Evolutionary conservation across 2,329 filamentous ascomycete genomes (phyloP).

Genomic region (Fusarium armeniacum): DNA sequence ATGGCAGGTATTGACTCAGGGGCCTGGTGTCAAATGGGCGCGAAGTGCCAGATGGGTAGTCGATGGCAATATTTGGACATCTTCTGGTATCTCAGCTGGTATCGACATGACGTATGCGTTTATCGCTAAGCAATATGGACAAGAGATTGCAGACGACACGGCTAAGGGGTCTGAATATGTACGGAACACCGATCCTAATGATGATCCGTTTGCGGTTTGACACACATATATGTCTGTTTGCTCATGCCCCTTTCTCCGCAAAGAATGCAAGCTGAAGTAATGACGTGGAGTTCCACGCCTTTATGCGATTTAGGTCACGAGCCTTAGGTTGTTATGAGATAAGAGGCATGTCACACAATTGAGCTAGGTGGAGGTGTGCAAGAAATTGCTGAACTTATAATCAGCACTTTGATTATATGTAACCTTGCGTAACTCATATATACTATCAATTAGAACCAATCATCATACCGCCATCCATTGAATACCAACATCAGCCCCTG

Average conservation of each 20-base stretch:
- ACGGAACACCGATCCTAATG: slow-evolving; percentile 62
- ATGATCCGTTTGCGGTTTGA: slow-evolving; percentile 67
- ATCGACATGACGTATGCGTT: slow-evolving; percentile 58
- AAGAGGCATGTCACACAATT: neutral
- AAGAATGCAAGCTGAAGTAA: neutral
- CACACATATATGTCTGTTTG: neutral
- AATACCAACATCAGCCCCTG: neutral
- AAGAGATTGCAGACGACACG: slow-evolving; percentile 62
- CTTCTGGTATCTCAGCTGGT: slow-evolving; percentile 67
- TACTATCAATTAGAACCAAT: neutral
- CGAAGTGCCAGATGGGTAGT: slow-evolving; percentile 70
- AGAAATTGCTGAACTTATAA: neutral
- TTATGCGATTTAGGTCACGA: neutral
- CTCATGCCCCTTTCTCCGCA: neutral
- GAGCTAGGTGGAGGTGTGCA: neutral
- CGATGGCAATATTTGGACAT: slow-evolving; percentile 73
- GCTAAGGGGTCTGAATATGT: slow-evolving; percentile 71
- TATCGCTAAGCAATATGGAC: slow-evolving; percentile 60
- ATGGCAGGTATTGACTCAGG: slow-evolving; percentile 54
- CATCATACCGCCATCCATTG: neutral
- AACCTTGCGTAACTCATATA: neutral
- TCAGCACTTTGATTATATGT: neutral
- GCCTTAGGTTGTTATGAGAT: neutral
- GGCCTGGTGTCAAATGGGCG: slow-evolving; percentile 67
- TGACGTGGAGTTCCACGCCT: neutral